Conservation (phyloP, 2,329 filamentous ascomycete species). For the Fusarium incarnatum region DNA sequence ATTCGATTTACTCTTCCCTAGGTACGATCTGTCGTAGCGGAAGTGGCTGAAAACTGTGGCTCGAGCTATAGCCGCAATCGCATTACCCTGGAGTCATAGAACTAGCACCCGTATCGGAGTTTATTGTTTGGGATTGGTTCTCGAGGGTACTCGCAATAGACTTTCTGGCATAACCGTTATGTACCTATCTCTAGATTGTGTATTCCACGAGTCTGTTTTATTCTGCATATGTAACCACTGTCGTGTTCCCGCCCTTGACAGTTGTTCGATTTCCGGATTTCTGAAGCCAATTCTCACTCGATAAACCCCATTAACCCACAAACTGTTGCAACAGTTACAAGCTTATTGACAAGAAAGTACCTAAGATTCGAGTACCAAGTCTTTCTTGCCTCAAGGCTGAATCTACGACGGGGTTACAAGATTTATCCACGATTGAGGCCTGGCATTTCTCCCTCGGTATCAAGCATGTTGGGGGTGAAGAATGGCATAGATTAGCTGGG, state of each 20-base stretch:
- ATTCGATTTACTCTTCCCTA: neutral
- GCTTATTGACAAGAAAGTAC: neutral
- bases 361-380: neutral
- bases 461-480: neutral
- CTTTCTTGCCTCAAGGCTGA: neutral
- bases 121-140: neutral
- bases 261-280: too few species aligned
- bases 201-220: neutral
- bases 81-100: neutral
- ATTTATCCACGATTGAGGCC: too few species aligned
- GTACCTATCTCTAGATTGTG: neutral
- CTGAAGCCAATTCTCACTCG: too few species aligned
- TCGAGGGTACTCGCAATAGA: neutral
- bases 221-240: neutral
- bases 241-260: neutral
- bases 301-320: neutral
- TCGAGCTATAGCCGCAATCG: neutral
- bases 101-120: neutral
- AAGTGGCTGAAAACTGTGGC: constrained; percentile 5
- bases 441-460: neutral
- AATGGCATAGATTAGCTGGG: too few species aligned
- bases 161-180: neutral
- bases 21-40: neutral
- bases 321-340: neutral
- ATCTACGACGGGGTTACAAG: too few species aligned